Evolutionary conservation across 2,329 filamentous ascomycete genomes (phyloP), one percentile per base, ranked within the genome.

Genomic region (Epichloe bromicola): DNA sequence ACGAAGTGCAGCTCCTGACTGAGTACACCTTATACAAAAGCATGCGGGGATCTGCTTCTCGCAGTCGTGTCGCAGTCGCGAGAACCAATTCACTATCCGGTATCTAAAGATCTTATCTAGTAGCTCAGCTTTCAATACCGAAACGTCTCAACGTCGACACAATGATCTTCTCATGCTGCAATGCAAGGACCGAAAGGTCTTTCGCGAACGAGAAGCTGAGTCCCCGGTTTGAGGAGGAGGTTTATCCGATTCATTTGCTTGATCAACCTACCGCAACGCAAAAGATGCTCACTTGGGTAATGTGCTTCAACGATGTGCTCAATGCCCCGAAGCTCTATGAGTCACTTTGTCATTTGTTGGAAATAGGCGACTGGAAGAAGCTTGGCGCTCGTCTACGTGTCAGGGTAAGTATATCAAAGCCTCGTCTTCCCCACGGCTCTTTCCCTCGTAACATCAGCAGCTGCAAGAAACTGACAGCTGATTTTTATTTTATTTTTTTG

Each of bases 281-380:
- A 36, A 45, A 39, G 39, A 39, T 54, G 36, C 36, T 49, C 11
- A 54, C 52, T 8, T 54, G 52, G 52, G 52, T 54, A 15, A 39
- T 54, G 49, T 51, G 52, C 49, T 54, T 54, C 49, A 54, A 54
- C 37, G 52, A 54, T 48, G 52, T 54, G 49, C 49, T 54, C 42
- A 30, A 46, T 26, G 52, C 42, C 12, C 20, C 38, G 15, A 40
- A 37, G 37, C 46, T 54, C 8, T 46, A 54, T 17, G 39, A 48
- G 11, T 48, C 49, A 19, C 39, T 54, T 15, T 51, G 49, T 33
- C 20, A n/a, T 1, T 42, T 54, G 15, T 47, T 54, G 20, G 46
- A 54, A 47, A 51, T 44, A 38, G 52, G 52, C 5, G 49, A 54
- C 23, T 54, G 52, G 52, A 54, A 44, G 34, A 54, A 54, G 42